phyloP scores from a whole-genome alignment of 139 green algal species.

The Tetratostichococcus sp. region DNA sequence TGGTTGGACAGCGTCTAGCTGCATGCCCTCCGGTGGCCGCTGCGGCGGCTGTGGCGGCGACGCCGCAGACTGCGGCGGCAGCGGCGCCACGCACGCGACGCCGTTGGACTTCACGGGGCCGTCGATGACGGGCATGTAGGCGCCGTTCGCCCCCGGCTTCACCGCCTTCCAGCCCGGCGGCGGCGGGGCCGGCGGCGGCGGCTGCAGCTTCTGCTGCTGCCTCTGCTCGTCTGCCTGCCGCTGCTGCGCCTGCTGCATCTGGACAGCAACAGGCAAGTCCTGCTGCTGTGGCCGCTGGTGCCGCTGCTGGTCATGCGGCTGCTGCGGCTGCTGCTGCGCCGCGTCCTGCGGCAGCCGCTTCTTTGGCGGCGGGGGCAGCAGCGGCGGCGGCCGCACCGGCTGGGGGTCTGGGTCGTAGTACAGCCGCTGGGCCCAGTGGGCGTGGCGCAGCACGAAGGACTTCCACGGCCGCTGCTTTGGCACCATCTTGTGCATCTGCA shows the following conservation, averaged over 20 bases:
- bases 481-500: conserved; percentile 81
- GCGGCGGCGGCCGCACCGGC: not conserved
- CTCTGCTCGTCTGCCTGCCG: not conserved
- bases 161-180: not conserved
- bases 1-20: too few relatives aligned
- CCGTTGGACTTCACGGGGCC: too few relatives aligned
- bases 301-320: conserved; percentile 9
- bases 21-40: too few relatives aligned
- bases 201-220: not conserved
- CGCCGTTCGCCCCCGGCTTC: not conserved
- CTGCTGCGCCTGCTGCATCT: conserved; percentile 19
- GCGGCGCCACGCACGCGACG: too few relatives aligned
- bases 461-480: conserved; percentile 33
- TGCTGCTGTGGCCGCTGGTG: too few relatives aligned
- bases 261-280: too few relatives aligned
- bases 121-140: not conserved
- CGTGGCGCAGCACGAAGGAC: conserved; percentile 62
- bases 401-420: conserved; percentile 53
- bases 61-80: too few relatives aligned
- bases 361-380: too few relatives aligned
- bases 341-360: not conserved
- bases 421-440: conserved; percentile 48
- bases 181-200: too few relatives aligned
- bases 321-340: conserved; percentile 15
- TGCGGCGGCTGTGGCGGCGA: too few relatives aligned